A percentile compares a stretch with the other conserved stretches of the same genome.
Evolutionary conservation across 2,329 filamentous ascomycete genomes (phyloP).

Genomic region (Colletotrichum sansevieriae): DNA sequence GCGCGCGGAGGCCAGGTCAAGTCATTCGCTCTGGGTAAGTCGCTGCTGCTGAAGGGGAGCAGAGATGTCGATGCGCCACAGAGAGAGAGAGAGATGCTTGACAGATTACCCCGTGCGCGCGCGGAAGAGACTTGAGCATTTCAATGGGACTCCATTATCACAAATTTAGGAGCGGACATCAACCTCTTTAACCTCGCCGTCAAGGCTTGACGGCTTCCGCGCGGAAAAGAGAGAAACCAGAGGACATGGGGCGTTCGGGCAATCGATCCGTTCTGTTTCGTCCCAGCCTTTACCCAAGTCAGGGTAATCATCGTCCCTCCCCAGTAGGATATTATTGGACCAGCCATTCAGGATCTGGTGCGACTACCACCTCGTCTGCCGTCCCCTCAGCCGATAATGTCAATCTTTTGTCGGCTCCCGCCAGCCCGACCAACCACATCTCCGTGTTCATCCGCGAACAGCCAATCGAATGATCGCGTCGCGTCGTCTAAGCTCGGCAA

Average conservation of each 20-base stretch:
- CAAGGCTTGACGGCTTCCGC: neutral
- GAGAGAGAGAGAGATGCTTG: too few species aligned
- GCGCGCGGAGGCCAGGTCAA: too few species aligned
- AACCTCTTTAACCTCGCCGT: conserved; percentile 12
- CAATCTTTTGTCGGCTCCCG: neutral
- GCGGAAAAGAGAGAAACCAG: conserved; percentile 24
- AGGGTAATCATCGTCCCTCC: conserved; percentile 33
- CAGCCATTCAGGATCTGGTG: conserved; percentile 26
- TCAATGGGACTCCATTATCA: neutral
- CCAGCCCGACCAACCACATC: too few species aligned
- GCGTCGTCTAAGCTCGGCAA: too few species aligned
- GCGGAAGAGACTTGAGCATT: neutral
- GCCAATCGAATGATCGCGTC: too few species aligned
- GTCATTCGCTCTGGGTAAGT: too few species aligned
- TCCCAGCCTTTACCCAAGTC: conserved; percentile 32
- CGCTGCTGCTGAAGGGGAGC: too few species aligned
- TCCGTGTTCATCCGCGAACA: too few species aligned
- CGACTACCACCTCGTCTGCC: neutral
- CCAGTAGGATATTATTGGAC: conserved; percentile 9
- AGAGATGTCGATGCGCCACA: too few species aligned
- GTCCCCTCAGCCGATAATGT: neutral
- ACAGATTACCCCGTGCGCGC: too few species aligned
- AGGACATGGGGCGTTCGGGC: neutral
- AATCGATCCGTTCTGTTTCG: conserved; percentile 19
- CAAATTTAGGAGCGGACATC: neutral